These are phyloP conservation scores for Neofusicoccum umdonicola DNA, from an alignment of 2,329 filamentous ascomycete genomes.

Conservation along the genomic window DNA sequence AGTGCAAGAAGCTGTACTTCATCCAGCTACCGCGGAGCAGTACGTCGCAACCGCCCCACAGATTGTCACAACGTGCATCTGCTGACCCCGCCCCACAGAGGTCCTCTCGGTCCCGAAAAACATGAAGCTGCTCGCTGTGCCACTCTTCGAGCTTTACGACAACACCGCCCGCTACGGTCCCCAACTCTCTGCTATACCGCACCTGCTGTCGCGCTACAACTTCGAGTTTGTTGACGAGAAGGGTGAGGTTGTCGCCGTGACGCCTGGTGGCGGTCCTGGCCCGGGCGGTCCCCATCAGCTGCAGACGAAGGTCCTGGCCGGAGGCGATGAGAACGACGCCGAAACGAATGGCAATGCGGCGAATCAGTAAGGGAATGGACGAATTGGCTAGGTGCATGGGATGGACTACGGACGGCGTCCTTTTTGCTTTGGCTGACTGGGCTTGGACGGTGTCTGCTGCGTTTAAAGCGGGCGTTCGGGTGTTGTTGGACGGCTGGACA, in stretches of 20 bases:
- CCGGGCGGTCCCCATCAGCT: constrained; percentile 19
- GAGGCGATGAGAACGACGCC: constrained; percentile 18
- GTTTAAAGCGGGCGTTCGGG: constrained; percentile 16
- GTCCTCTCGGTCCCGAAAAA: constrained; percentile 97
- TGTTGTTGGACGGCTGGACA: background rate
- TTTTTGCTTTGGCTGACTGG: constrained; percentile 5
- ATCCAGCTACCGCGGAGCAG: constrained; percentile 91
- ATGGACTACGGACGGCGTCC: constrained; percentile 1
- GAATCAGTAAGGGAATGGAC: background rate
- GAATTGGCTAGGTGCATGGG: background rate
- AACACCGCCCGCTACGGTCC: constrained; percentile 94
- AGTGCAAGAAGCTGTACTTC: constrained; percentile 98
- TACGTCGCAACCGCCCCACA: constrained; percentile 45
- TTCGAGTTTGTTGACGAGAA: constrained; percentile 97
- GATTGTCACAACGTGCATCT: too few species aligned
- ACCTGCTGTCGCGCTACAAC: constrained; percentile 91
- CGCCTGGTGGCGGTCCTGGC: constrained; percentile 65
- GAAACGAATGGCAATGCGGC: constrained; percentile 2
- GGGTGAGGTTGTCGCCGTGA: constrained; percentile 80
- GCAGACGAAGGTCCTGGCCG: constrained; percentile 37
- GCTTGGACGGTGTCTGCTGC: constrained; percentile 1
- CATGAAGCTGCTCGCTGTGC: constrained; percentile 97
- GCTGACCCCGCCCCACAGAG: constrained; percentile 55
- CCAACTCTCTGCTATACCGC: constrained; percentile 92
- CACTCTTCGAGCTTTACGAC: constrained; percentile 96